Base-by-base conservation (phyloP, 495 filamentous ascomycete genomes). In the Penicillium nucicola region DNA sequence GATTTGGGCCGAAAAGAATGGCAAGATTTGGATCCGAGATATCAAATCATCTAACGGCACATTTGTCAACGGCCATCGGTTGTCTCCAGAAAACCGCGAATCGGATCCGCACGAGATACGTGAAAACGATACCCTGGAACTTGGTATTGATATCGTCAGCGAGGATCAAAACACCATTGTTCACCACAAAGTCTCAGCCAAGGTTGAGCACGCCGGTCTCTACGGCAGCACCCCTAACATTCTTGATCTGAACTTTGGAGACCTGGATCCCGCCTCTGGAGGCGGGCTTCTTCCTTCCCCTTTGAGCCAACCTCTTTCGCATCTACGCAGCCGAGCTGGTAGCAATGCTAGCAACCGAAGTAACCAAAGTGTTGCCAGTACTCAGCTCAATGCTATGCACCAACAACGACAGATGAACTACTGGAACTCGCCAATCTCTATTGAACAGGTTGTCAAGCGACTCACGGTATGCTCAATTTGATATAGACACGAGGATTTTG, bases 1-100 rank as follows among this genome's bases (percentile, higher is more conserved):
- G 55, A 83, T 97, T 14, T 98, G 90, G 89, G 92, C 92, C 18
- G 91, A 97, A 43, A 79, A 84, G 48, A 79, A 78, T 54, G 92
- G 93, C 12, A 95, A 93, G 62, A 84, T 98, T 45, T 97, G 85
- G 84, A 97, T 98, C 58, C 84, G 90, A 30, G 93, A 98, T 71
- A 87, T 98, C 55, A 97, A 96, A 66, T 97, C 93, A 4, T 97
- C 93, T 2, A 98, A 98, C 60, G 93, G 93, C 34, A 98, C 93
- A 1, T 98, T 98, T 68, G 92, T 98, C 45, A 98, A 97, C 51
- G 90, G 89, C n/a, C 78, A 84, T 14, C 83, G 93, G 19, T 65
- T 98, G 42, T 97, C 93, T 8, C 87, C 81, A 22, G 93, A 98
- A 60, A 97, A 96, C 58, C 80, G 89, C 52, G 93, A 98, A 58